phyloP scores from a whole-genome alignment of 768 basidiomycete genomes.

The Filobasidium wieringae region DNA sequence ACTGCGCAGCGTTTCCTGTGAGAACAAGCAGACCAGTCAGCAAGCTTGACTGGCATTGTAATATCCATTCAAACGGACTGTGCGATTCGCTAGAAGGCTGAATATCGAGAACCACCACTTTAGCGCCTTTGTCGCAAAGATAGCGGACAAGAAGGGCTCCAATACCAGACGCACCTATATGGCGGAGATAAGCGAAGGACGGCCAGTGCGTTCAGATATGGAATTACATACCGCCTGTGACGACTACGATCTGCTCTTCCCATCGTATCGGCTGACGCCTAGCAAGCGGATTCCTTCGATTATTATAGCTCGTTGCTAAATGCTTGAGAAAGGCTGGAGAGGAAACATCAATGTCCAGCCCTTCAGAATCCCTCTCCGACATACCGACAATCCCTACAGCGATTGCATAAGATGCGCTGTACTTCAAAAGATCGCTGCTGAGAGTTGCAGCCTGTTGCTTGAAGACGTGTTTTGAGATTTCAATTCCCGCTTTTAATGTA shows the following conservation, averaged over 20 bases:
- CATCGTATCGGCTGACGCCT: slow-evolving; percentile 58
- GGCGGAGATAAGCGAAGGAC: neutral
- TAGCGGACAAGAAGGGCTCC: slow-evolving; percentile 81
- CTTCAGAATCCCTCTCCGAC: too few relatives aligned
- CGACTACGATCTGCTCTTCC: slow-evolving; percentile 75
- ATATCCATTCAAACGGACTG: neutral
- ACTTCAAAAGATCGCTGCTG: too few relatives aligned
- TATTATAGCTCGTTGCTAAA: slow-evolving; percentile 55
- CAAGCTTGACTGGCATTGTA: neutral
- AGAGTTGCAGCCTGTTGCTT: too few relatives aligned
- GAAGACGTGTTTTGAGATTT: too few relatives aligned
- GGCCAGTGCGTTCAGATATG: slow-evolving; percentile 21
- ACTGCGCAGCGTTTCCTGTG: slow-evolving; percentile 75
- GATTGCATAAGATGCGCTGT: too few relatives aligned
- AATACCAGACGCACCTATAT: slow-evolving; percentile 69
- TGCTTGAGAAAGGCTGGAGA: slow-evolving; percentile 57
- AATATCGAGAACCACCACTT: slow-evolving; percentile 74
- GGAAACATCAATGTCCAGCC: neutral
- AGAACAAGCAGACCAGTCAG: too few relatives aligned
- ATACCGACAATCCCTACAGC: too few relatives aligned
- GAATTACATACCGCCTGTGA: slow-evolving; percentile 97
- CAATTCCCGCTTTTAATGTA: too few relatives aligned
- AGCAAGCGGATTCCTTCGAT: slow-evolving; percentile 56
- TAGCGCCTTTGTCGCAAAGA: slow-evolving; percentile 66
- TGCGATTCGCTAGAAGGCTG: slow-evolving; percentile 63